Percentiles rank a stretch among this genome's conserved stretches.
Evolutionary conservation across 495 filamentous ascomycete species (phyloP).

Genomic region (Xylaria palmicola): DNA sequence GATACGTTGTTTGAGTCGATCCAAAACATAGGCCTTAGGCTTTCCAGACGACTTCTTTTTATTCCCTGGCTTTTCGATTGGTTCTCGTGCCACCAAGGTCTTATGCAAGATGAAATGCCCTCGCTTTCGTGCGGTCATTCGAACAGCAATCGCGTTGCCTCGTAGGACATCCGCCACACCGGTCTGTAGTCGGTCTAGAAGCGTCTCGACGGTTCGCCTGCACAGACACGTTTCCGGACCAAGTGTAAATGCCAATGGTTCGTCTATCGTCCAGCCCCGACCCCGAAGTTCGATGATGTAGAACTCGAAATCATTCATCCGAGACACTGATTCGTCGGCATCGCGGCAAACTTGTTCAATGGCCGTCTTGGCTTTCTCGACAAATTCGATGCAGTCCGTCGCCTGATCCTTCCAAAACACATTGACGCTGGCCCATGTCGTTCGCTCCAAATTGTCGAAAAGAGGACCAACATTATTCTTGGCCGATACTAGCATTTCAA

Average conservation of each 20-base stretch:
- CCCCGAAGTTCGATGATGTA: constrained; percentile 42
- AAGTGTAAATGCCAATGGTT: constrained; percentile 37
- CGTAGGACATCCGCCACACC: constrained; percentile 46
- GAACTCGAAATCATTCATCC: constrained; percentile 43
- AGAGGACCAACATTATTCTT: constrained; percentile 43
- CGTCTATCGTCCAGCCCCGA: constrained; percentile 36
- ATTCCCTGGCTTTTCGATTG: constrained; percentile 20
- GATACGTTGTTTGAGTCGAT: constrained; percentile 37
- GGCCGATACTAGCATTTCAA: constrained; percentile 39
- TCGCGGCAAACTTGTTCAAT: constrained; percentile 30
- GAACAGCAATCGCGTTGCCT: constrained; percentile 41
- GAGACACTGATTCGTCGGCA: constrained; percentile 33
- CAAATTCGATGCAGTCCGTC: constrained; percentile 37
- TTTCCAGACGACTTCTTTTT: constrained; percentile 23
- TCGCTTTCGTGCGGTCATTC: constrained; percentile 44
- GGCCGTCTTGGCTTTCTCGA: constrained; percentile 28
- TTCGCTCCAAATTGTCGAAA: constrained; percentile 34
- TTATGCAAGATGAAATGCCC: constrained; percentile 48
- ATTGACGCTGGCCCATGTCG: constrained; percentile 37
- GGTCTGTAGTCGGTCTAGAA: constrained; percentile 45
- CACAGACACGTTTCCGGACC: constrained; percentile 33
- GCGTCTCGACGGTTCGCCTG: constrained; percentile 39
- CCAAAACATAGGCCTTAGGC: constrained; percentile 30
- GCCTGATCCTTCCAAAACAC: constrained; percentile 38
- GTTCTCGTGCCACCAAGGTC: constrained; percentile 42